Base-by-base conservation (phyloP, 2,329 filamentous ascomycete genomes). In the Aspergillus sp. region DNA sequence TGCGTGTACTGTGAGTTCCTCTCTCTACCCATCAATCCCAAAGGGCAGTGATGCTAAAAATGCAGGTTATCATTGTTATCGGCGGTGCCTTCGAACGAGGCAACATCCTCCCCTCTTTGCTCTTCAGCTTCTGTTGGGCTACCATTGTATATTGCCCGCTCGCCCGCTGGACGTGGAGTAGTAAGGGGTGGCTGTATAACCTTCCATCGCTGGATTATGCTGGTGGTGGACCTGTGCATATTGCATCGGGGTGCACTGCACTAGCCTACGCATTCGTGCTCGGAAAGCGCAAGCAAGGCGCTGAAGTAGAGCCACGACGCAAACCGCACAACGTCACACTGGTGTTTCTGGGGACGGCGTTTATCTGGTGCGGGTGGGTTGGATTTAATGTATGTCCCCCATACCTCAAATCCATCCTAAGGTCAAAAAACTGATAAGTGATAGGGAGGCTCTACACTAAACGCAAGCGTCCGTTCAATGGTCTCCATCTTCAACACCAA, bases 141-240 rank as follows among this genome's bases (percentile, higher is more conserved):
- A 86, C 83, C 37, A 74, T 86, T 53, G 82, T 87, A 52, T 87
- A 88, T 69, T 83, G 85, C 59, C 83, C 83, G 17, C 79, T 88
- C 51, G 85, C 85, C 42, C 86, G 85, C 69, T 88, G 85, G 79
- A 88, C 85, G 41, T 89, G 85, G 86, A 88, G 88, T 67, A 70
- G 75, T 45, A 83, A 81, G 52, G 85, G 85, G 42, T 89, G 85
- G 84, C 76, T 86, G 23, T 83, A 76, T 67, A 77, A 78, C 17
- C 76, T 88, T 38, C 83, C 83, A 43, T 80, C 82, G 22, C 79
- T 87, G 56, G 85, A 89, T 66, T 89, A 88, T 58, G 85, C 86
- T 30, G 86, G 85, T 41, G 85, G 84, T 41, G 85, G 84, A 10
- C 85, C 85, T 33, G 85, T 89, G 17, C 85, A 89, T 68, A 85